Conservation (phyloP, 805 yeast genomes). For the Sporopachydermia lactativora region DNA sequence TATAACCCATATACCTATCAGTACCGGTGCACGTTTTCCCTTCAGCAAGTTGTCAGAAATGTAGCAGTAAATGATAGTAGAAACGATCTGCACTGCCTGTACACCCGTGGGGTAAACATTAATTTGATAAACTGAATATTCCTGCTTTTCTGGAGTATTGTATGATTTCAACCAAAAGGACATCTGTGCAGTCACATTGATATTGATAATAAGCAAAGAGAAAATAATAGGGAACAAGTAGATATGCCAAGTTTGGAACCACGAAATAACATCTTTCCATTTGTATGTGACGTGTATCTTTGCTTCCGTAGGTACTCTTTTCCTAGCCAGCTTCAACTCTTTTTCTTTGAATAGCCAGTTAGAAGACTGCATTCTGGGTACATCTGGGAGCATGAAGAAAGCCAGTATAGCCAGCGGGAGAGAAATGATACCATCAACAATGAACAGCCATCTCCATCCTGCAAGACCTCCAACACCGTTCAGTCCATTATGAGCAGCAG, state of each 20-base stretch:
- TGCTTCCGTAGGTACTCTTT: no score
- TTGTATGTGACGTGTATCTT: no score
- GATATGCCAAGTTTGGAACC: no score
- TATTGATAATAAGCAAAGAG: no score
- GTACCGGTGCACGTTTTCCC: slow-evolving; percentile 7
- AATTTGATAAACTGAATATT: slow-evolving; percentile 7
- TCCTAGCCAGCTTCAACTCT: no score
- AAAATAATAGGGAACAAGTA: no score
- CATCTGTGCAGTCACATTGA: no score
- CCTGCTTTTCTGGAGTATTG: slow-evolving; percentile 4
- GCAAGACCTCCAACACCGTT: slow-evolving; percentile 27
- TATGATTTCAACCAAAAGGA: slow-evolving; percentile 9
- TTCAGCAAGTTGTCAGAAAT: slow-evolving; percentile 7
- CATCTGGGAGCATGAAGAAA: no score
- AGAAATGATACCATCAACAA: slow-evolving; percentile 29
- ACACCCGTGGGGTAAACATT: slow-evolving; percentile 7
- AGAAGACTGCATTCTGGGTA: no score
- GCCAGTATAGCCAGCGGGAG: slow-evolving; percentile 34
- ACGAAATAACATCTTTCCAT: no score
- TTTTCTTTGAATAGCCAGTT: no score
- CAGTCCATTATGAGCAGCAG: slow-evolving; percentile 27
- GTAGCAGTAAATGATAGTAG: slow-evolving; percentile 6
- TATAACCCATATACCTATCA: slow-evolving; percentile 1
- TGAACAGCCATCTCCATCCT: slow-evolving; percentile 33
- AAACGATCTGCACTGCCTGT: slow-evolving; percentile 6